phyloP scores from a whole-genome alignment of 2,329 filamentous ascomycete species.

The Huntiella bhutanensis region DNA sequence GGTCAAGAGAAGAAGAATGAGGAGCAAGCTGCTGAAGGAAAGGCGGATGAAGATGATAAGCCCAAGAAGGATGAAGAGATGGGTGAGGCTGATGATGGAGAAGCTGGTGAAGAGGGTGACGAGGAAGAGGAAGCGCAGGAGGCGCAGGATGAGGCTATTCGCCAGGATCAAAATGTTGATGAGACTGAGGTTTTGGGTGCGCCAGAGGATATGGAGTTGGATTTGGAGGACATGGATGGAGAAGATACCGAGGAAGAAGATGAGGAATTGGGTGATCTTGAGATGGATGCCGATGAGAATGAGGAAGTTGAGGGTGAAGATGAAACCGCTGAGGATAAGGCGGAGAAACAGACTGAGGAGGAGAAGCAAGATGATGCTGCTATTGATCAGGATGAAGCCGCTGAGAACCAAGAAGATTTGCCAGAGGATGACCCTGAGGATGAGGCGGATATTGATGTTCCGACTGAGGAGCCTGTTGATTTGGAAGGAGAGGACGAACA shows the following conservation, averaged over 20 bases:
- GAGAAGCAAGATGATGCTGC: slow-evolving; percentile 32
- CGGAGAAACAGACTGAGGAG: slow-evolving; percentile 43
- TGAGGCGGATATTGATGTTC: slow-evolving; percentile 10
- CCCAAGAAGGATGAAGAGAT: slow-evolving; percentile 30
- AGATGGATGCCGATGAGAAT: slow-evolving; percentile 20
- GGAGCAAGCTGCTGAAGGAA: slow-evolving; percentile 38
- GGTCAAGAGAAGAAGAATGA: slow-evolving; percentile 48
- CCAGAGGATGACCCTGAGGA: slow-evolving; percentile 16
- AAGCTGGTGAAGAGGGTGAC: slow-evolving; percentile 19
- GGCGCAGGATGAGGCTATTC: slow-evolving; percentile 36
- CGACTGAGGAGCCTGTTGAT: slow-evolving; percentile 15
- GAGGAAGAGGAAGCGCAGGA: slow-evolving; percentile 29
- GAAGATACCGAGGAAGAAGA: slow-evolving; percentile 24
- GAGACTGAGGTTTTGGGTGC: slow-evolving; percentile 68
- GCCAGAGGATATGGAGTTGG: slow-evolving; percentile 74
- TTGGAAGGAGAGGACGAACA: slow-evolving; percentile 19
- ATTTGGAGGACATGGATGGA: slow-evolving; percentile 50
- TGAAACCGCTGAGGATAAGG: slow-evolving; percentile 15
- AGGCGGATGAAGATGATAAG: slow-evolving; percentile 29
- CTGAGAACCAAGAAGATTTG: slow-evolving; percentile 15
- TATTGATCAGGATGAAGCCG: slow-evolving; percentile 26
- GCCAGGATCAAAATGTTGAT: slow-evolving; percentile 55
- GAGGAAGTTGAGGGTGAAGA: slow-evolving; percentile 25
- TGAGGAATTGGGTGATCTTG: slow-evolving; percentile 40
- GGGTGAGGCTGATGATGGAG: slow-evolving; percentile 17